Evolutionary conservation across 106 monocot species (phyloP).

Genomic region (Iris macrosiphon): DNA sequence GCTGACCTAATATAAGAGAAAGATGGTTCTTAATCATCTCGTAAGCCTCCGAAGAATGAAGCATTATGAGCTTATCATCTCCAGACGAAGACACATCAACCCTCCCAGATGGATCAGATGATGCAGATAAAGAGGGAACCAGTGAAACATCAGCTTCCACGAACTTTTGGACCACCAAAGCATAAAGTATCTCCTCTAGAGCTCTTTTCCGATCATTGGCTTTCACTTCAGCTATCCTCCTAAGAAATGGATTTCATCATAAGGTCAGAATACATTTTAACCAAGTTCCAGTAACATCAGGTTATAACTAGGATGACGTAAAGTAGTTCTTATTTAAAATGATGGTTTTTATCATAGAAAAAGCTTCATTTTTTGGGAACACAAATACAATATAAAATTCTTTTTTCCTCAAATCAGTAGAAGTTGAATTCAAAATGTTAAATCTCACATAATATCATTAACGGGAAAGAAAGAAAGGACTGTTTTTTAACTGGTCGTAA

Average conservation of each 20-base stretch:
- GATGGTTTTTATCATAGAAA: too few species aligned
- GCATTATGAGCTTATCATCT: constrained; percentile 42
- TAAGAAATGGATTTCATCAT: constrained; percentile 5
- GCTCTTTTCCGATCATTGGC: constrained; percentile 58
- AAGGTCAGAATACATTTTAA: neutral
- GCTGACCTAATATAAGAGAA: constrained; percentile 50
- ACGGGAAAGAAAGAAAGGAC: too few species aligned
- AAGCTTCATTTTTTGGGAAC: neutral
- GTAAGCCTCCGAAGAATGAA: constrained; percentile 66
- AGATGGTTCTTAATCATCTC: constrained; percentile 78
- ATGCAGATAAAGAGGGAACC: constrained; percentile 36
- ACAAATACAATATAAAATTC: too few species aligned
- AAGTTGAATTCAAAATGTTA: too few species aligned
- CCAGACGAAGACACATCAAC: constrained; percentile 31
- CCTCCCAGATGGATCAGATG: constrained; percentile 18
- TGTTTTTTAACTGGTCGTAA: too few species aligned
- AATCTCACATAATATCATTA: too few species aligned
- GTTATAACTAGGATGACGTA: too few species aligned
- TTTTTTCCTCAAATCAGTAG: too few species aligned
- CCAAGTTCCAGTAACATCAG: neutral
- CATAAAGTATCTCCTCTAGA: constrained; percentile 67
- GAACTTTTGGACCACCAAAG: constrained; percentile 72
- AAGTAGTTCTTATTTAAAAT: too few species aligned
- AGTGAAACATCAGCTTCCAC: constrained; percentile 58
- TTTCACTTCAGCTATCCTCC: constrained; percentile 78